Evolutionary conservation across 139 green algal genomes (phyloP).

Genomic region (Mychonastes homosphaera): DNA sequence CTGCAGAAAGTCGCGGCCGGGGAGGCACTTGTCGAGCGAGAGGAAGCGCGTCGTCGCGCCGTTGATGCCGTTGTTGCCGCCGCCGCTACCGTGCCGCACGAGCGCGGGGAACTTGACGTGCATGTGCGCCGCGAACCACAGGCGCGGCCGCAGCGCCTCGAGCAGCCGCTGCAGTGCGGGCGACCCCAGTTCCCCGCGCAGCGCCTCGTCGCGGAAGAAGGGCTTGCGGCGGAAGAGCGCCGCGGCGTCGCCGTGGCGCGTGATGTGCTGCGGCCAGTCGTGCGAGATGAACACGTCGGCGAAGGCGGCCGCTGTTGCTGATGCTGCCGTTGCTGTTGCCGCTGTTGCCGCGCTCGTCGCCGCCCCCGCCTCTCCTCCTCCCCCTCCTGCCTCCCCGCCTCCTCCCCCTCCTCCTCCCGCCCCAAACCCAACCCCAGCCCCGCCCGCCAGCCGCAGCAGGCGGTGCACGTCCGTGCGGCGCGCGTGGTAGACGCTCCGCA

Average conservation of each 20-base stretch:
- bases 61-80: not conserved
- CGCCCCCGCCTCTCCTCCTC: too few species aligned
- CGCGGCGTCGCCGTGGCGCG: conserved; percentile 45
- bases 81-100: conserved; percentile 44
- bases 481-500: conserved; percentile 87
- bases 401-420: too few species aligned
- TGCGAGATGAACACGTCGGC: conserved; percentile 92
- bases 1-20: conserved; percentile 85
- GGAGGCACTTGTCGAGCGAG: conserved; percentile 95
- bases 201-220: conserved; percentile 66
- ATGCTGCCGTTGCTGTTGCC: conserved; percentile 20
- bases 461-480: conserved; percentile 77
- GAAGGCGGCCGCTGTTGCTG: conserved; percentile 42
- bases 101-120: conserved; percentile 92
- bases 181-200: conserved; percentile 50
- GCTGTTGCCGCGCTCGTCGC: too few species aligned
- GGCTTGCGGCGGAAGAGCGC: conserved; percentile 70
- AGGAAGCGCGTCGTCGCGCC: conserved; percentile 76
- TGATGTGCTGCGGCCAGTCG: conserved; percentile 90
- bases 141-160: conserved; percentile 56
- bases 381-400: too few species aligned
- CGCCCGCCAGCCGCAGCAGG: conserved; percentile 53
- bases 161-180: conserved; percentile 57
- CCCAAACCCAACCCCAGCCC: too few species aligned
- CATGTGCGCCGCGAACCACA: conserved; percentile 94